These are phyloP conservation scores for Scortechinia acanthostroma DNA, from an alignment of 2,329 filamentous ascomycete genomes.

Conservation along the genomic window DNA sequence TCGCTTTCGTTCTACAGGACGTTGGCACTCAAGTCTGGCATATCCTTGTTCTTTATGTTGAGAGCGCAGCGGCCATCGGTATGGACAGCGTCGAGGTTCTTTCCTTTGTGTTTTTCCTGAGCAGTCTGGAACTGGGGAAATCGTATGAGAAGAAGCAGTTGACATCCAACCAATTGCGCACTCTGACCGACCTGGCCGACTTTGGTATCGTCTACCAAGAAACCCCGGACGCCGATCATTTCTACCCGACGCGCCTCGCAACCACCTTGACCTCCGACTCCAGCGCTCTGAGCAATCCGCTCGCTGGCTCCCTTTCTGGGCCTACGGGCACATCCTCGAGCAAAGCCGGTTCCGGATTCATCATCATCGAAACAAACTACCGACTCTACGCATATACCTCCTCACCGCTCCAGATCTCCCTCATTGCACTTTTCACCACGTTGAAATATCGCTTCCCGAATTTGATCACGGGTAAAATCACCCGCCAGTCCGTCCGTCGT, in stretches of 20 bases:
- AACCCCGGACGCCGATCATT: slow-evolving; percentile 9
- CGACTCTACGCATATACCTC: slow-evolving; percentile 70
- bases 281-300: slow-evolving; percentile 44
- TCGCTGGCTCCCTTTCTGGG: slow-evolving; percentile 39
- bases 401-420: slow-evolving; percentile 64
- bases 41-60: slow-evolving; percentile 64
- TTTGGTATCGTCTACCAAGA: slow-evolving; percentile 61
- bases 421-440: slow-evolving; percentile 64
- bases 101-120: slow-evolving; percentile 69
- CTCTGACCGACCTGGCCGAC: slow-evolving; percentile 60
- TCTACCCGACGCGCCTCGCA: slow-evolving; percentile 65
- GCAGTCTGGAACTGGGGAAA: slow-evolving; percentile 64
- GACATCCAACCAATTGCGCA: slow-evolving; percentile 54
- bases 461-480: slow-evolving; percentile 66
- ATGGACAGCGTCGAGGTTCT: slow-evolving; percentile 70
- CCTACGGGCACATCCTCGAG: slow-evolving; percentile 20
- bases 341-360: slow-evolving; percentile 47
- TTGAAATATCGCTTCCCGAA: slow-evolving; percentile 68
- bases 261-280: slow-evolving; percentile 58
- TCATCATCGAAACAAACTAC: slow-evolving; percentile 74
- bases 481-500: slow-evolving; percentile 60
- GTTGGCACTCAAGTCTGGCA: slow-evolving; percentile 73
- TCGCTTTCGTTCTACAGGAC: slow-evolving; percentile 67
- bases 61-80: slow-evolving; percentile 44
- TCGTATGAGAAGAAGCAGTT: slow-evolving; percentile 61